A percentile compares a stretch with the other conserved stretches of the same genome.
These are phyloP conservation scores for Avicennia marina DNA, from an alignment of 257 asterid genomes.

Conservation along the genomic window DNA sequence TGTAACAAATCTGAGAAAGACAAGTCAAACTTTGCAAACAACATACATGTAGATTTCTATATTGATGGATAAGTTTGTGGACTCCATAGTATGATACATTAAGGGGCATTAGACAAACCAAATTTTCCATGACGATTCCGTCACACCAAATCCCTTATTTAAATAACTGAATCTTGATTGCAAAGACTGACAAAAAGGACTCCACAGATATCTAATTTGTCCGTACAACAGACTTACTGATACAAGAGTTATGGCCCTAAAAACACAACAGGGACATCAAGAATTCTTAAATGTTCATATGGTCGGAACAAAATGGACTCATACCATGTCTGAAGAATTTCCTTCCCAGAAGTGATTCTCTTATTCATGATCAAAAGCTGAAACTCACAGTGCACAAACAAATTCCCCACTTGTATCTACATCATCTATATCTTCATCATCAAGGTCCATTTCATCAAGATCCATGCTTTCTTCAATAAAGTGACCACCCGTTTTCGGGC, in stretches of 20 bases:
- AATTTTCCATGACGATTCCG: background rate
- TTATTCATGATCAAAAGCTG: background rate
- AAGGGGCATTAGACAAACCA: background rate
- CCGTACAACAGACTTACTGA: background rate
- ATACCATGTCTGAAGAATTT: no score
- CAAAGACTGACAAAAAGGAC: background rate
- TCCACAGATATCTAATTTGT: background rate
- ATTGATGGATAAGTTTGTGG: slow-evolving; percentile 18
- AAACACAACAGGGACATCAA: background rate
- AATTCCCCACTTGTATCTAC: slow-evolving; percentile 72
- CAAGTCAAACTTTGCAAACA: background rate
- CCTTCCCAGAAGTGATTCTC: no score
- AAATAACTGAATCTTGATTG: background rate
- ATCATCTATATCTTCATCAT: slow-evolving; percentile 53
- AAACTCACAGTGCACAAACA: slow-evolving; percentile 51
- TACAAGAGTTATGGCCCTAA: slow-evolving; percentile 11
- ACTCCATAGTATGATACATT: slow-evolving; percentile 1
- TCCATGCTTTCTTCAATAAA: slow-evolving; percentile 55
- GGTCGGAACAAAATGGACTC: no score
- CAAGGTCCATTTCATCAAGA: slow-evolving; percentile 60
- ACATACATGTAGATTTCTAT: background rate
- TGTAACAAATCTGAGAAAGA: slow-evolving; percentile 2
- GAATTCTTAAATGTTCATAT: background rate
- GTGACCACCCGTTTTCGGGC: slow-evolving; percentile 24
- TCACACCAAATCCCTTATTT: slow-evolving; percentile 11